phyloP scores from a whole-genome alignment of 2,329 filamentous ascomycete species.

The Fusarium palustre region DNA sequence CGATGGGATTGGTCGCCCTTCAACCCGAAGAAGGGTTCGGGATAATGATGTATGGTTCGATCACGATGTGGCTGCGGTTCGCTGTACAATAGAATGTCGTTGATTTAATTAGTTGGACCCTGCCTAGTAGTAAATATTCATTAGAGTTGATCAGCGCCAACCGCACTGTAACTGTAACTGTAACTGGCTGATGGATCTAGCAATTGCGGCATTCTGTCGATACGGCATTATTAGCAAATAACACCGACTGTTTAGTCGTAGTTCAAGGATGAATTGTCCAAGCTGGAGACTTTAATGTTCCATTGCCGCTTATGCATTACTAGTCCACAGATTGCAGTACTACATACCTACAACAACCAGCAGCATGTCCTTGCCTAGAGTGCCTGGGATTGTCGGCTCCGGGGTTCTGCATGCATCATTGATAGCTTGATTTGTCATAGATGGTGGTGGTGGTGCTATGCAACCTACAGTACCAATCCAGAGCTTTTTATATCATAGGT shows the following conservation, averaged over 20 bases:
- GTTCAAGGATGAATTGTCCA: slow-evolving; percentile 20
- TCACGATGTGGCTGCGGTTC: slow-evolving; percentile 20
- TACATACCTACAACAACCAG: neutral
- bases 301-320: slow-evolving; percentile 27
- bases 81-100: neutral
- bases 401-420: slow-evolving; percentile 37
- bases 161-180: neutral
- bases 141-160: neutral
- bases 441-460: neutral
- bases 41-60: slow-evolving; percentile 4
- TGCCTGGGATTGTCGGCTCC: slow-evolving; percentile 42
- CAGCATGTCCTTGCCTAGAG: neutral
- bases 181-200: neutral
- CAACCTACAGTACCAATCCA: slow-evolving; percentile 18
- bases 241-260: slow-evolving; percentile 10
- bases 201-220: neutral
- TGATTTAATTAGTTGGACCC: neutral
- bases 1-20: slow-evolving; percentile 8
- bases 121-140: neutral
- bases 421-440: slow-evolving; percentile 42
- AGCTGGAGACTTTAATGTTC: slow-evolving; percentile 29
- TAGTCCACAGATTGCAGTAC: neutral
- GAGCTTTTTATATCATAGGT: neutral
- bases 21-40: slow-evolving; percentile 23
- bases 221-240: slow-evolving; percentile 31